Evolutionary conservation across 805 yeast genomes (phyloP), one percentile per base, ranked within the genome.

Genomic region (Teunomyces aglyptinius): DNA sequence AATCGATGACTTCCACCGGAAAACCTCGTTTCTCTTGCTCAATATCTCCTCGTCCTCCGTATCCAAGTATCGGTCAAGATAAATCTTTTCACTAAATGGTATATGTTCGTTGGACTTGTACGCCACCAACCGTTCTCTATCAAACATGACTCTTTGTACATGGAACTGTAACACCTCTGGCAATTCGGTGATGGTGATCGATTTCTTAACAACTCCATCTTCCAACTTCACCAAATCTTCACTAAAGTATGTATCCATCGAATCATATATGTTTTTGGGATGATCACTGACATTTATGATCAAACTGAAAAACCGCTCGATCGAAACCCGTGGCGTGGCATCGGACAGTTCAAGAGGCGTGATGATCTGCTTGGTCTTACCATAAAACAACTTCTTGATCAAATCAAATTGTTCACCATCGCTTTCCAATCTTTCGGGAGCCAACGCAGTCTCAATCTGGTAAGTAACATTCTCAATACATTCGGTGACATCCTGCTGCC

Each of bases 401-500:
- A 89, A 61, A 64, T 94, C 99, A 44, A 76, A 65, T 59, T 92
- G 97, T 61, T 92, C 98, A 18, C 81, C 78, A 56, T 90, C 91
- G 4, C 62, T 64, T 43, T 86, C 95, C 40, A 85, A 59, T 1
- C 64, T 63, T 12, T 73, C 73, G 0, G 96, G 95, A 43, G 77
- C 82, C 47, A 87, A 75, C 0, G 96, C 95, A 20, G 96, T 88
- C 61, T 92, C 97, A 31, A 94, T 70, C 63, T 92, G 98, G 52
- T 85, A 87, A 11, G 91, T 73, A 6, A 94, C 97, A 63, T 94
- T 94, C 46, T 91, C 96, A 58, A 92, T 90, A 64, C 98, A 92
- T 62, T 94, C 99, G 0, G 97, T 90, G 15, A 94, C 98, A 70
- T 94, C 99, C 63, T 94, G 99, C 62, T 94, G 99, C 53, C 96